These are phyloP conservation scores for Hemisphaericaspora xylanilytica DNA, from an alignment of 1,139 yeast species.

Conservation along the genomic window DNA sequence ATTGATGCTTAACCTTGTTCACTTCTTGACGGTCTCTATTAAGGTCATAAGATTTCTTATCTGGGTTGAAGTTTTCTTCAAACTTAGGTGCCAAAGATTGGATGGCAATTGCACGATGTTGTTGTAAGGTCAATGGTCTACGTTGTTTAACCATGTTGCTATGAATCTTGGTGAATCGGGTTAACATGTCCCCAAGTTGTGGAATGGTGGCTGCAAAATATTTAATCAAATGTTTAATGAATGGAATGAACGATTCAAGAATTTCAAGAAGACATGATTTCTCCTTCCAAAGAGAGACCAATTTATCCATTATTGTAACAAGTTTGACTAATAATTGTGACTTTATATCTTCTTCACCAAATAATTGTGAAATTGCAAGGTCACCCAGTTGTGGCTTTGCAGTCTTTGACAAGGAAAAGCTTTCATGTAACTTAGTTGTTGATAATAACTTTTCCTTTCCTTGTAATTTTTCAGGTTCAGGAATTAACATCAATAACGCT, in stretches of 20 bases:
- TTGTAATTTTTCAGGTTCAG: conserved; percentile 33
- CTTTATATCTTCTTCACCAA: conserved; percentile 20
- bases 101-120: conserved; percentile 83
- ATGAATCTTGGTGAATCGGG: conserved; percentile 48
- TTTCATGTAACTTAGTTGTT: not conserved
- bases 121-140: conserved; percentile 76
- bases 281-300: conserved; percentile 58
- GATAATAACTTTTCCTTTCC: conserved; percentile 5
- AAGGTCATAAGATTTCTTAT: conserved; percentile 85
- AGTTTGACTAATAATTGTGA: conserved; percentile 30
- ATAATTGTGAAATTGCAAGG: conserved; percentile 14
- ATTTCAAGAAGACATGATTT: conserved; percentile 62
- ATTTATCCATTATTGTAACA: conserved; percentile 27
- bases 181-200: conserved; percentile 36
- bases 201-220: conserved; percentile 30
- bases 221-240: conserved; percentile 38
- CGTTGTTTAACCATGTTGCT: conserved; percentile 46
- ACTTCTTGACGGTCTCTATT: conserved; percentile 80
- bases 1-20: conserved; percentile 74
- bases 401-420: conserved; percentile 7
- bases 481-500: conserved; percentile 45
- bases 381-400: conserved; percentile 3
- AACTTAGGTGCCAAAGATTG: conserved; percentile 87
- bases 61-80: conserved; percentile 95
- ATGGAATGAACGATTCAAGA: conserved; percentile 28